Evolutionary conservation across 148 eudicot genomes (phyloP).

Genomic region (Camellia granthamiana): DNA sequence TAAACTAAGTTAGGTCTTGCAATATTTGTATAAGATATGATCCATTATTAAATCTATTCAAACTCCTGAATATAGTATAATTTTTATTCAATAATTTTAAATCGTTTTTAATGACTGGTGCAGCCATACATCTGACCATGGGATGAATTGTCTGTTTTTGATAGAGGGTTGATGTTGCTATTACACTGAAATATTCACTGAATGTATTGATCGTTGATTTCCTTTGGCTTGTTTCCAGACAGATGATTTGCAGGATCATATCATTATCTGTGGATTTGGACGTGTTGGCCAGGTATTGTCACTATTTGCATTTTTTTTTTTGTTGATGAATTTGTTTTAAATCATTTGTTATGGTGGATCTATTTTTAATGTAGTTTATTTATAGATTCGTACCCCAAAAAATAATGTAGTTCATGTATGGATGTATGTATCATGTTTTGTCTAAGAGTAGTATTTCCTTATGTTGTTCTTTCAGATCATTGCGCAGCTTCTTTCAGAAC

Average conservation of each 20-base stretch:
- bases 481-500: conserved; percentile 97
- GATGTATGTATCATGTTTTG: background rate
- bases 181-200: background rate
- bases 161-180: background rate
- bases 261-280: conserved; percentile 96
- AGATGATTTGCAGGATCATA: conserved; percentile 98
- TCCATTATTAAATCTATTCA: background rate
- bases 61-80: no score
- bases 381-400: no score
- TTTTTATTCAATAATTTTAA: background rate
- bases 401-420: background rate
- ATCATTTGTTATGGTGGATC: background rate
- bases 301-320: conserved; percentile 1
- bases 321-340: background rate
- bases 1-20: background rate
- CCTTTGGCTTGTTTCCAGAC: conserved; percentile 53
- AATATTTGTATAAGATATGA: background rate
- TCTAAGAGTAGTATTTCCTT: background rate
- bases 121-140: background rate
- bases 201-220: background rate
- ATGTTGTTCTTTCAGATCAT: conserved; percentile 62
- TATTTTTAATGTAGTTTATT: background rate
- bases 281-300: conserved; percentile 90
- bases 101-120: background rate
- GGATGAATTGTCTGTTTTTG: conserved; percentile 4